Evolutionary conservation across 345 rosid species (phyloP).

Genomic region (Hibiscus syriacus): DNA sequence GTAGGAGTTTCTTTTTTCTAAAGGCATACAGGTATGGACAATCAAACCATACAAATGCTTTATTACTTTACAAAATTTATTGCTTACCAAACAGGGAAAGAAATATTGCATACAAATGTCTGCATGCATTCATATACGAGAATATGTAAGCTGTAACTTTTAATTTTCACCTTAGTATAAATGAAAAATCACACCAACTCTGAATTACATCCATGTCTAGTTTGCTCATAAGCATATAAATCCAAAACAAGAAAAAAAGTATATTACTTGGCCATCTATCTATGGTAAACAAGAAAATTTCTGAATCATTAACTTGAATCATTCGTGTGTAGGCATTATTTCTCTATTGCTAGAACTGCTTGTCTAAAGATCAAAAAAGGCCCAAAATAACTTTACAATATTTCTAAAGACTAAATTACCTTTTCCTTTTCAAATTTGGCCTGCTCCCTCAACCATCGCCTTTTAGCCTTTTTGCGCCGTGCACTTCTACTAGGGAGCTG

Average conservation of each 20-base stretch:
- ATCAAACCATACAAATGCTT: not conserved
- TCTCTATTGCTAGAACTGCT: not conserved
- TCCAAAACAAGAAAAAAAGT: not conserved
- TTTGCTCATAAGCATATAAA: not conserved
- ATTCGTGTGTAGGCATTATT: not conserved
- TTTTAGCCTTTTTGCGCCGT: constrained; percentile 83
- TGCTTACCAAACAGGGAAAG: not conserved
- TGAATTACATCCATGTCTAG: not conserved
- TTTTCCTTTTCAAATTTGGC: constrained; percentile 50
- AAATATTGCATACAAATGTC: not conserved
- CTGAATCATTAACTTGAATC: not conserved
- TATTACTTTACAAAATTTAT: not conserved
- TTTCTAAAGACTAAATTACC: constrained; percentile 30
- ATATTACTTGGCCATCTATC: constrained; percentile 1
- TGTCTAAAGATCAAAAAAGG: not conserved
- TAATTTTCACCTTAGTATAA: not conserved
- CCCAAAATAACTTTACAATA: not conserved
- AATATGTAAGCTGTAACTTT: not conserved
- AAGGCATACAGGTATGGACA: not conserved
- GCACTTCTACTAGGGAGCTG: constrained; percentile 87
- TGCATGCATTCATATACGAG: not conserved
- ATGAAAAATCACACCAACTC: not conserved
- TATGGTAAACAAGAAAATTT: not conserved
- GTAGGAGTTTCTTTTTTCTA: not conserved
- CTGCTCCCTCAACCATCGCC: constrained; percentile 67